Conservation (phyloP, 2,329 filamentous ascomycete species). For the Trichoderma atroviride region DNA sequence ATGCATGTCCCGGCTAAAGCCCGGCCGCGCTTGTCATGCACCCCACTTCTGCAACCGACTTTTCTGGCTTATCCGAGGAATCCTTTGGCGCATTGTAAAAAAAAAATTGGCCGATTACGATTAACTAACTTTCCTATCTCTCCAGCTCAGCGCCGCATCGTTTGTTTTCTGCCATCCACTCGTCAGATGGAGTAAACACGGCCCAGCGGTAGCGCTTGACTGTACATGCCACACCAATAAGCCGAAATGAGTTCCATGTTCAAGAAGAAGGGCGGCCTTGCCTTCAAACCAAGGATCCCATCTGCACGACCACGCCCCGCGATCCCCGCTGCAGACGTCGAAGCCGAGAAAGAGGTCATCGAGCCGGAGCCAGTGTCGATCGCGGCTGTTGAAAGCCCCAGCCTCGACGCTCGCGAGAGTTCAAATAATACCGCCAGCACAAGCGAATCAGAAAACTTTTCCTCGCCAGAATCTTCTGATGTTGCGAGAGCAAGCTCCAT, state of each 20-base stretch:
- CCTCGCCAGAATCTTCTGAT: not conserved
- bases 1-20: slow-evolving; percentile 41
- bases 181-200: slow-evolving; percentile 5
- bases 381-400: not conserved
- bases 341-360: slow-evolving; percentile 21
- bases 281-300: slow-evolving; percentile 72
- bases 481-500: not conserved
- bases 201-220: not conserved
- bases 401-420: not conserved
- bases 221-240: not conserved
- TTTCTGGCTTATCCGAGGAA: slow-evolving; percentile 22
- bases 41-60: slow-evolving; percentile 23
- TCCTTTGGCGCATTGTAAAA: slow-evolving; percentile 18
- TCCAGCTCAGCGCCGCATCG: not conserved
- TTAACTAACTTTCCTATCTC: not conserved
- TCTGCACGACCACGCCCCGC: slow-evolving; percentile 55
- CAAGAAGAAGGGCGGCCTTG: slow-evolving; percentile 64
- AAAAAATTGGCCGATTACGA: slow-evolving; percentile 11
- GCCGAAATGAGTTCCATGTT: slow-evolving; percentile 65
- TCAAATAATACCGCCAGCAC: not conserved
- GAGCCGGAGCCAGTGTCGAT: slow-evolving; percentile 2
- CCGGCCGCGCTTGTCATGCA: slow-evolving; percentile 30
- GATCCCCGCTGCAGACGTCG: slow-evolving; percentile 40
- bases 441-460: slow-evolving; percentile 9
- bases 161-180: not conserved